These are phyloP conservation scores for Pleoardoris graminearum DNA, from an alignment of 2,329 filamentous ascomycete genomes.

Conservation along the genomic window DNA sequence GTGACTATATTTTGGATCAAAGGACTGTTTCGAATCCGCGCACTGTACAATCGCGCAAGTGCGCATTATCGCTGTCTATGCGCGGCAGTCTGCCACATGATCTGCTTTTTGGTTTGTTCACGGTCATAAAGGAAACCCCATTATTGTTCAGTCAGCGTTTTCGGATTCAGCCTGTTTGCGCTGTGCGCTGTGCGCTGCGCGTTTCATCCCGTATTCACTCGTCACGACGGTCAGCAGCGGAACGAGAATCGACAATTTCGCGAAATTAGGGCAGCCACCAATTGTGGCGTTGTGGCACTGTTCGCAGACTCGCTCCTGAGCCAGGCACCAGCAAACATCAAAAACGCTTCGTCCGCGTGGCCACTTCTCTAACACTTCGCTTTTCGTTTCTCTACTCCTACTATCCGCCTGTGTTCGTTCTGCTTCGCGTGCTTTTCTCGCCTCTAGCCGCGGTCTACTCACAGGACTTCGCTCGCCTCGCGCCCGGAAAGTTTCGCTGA, in stretches of 20 bases:
- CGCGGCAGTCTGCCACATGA: background rate
- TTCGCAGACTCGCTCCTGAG: background rate
- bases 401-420: background rate
- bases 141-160: background rate
- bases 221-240: background rate
- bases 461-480: background rate
- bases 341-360: background rate
- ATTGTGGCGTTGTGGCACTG: conserved; percentile 3
- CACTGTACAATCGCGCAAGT: background rate
- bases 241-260: no score
- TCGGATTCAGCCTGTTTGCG: background rate
- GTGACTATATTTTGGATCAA: background rate
- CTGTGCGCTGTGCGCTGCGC: background rate
- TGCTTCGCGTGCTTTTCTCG: background rate
- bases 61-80: background rate
- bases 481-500: conserved; percentile 1
- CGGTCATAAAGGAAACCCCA: no score
- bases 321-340: conserved; percentile 5
- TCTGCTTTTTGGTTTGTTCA: no score
- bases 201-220: background rate
- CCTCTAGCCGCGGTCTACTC: background rate
- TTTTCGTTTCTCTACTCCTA: background rate
- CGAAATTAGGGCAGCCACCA: background rate
- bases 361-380: background rate
- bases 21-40: background rate